These are phyloP conservation scores for Tulasnella sp. DNA, from an alignment of 768 basidiomycete species.

Conservation along the genomic window DNA sequence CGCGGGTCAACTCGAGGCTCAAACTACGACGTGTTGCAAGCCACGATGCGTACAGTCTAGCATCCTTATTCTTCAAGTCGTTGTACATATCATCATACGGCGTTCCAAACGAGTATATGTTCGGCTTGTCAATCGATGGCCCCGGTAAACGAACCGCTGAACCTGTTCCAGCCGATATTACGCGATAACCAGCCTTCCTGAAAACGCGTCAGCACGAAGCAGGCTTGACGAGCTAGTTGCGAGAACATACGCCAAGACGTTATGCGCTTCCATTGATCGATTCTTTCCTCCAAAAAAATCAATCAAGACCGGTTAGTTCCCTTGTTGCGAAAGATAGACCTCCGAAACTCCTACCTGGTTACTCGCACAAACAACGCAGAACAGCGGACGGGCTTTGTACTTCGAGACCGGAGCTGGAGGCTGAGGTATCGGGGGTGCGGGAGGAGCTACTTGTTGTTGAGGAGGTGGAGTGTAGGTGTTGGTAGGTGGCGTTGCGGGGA, in stretches of 20 bases:
- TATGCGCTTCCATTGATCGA: conserved; percentile 96
- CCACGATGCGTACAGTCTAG: conserved; percentile 53
- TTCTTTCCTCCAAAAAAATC: conserved; percentile 42
- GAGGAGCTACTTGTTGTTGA: neutral
- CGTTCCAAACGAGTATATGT: conserved; percentile 93
- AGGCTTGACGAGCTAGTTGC: neutral
- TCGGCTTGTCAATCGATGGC: conserved; percentile 92
- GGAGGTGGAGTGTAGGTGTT: conserved; percentile 12
- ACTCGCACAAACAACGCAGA: conserved; percentile 98
- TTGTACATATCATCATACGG: conserved; percentile 94
- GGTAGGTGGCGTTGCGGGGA: conserved; percentile 30
- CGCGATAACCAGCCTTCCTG: conserved; percentile 84
- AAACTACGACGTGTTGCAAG: neutral
- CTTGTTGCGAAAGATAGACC: neutral
- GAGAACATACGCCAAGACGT: conserved; percentile 65
- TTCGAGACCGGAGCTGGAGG: conserved; percentile 2
- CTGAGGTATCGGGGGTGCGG: conserved; percentile 11
- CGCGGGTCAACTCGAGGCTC: neutral
- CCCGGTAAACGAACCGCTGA: conserved; percentile 95
- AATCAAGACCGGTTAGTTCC: neutral
- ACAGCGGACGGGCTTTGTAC: conserved; percentile 62
- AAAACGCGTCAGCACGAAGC: neutral
- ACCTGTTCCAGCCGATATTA: conserved; percentile 92
- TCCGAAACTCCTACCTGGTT: conserved; percentile 60
- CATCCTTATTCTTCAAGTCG: conserved; percentile 74